phyloP scores from a whole-genome alignment of 2,329 filamentous ascomycete genomes.

The Trichoderma aggressivum region DNA sequence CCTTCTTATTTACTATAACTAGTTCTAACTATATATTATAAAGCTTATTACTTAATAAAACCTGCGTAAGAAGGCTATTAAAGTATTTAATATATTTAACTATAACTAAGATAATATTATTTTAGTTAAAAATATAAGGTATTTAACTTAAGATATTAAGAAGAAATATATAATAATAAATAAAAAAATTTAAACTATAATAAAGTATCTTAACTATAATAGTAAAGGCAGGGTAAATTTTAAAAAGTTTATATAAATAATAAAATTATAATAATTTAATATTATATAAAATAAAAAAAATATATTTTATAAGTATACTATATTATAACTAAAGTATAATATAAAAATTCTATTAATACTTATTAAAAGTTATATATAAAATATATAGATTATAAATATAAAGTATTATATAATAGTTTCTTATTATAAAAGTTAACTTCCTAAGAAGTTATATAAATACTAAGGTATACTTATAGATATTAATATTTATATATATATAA shows the following conservation, averaged over 20 bases:
- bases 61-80: conserved; percentile 83
- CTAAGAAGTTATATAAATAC: too few relatives aligned
- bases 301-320: too few relatives aligned
- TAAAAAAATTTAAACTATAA: conserved; percentile 90
- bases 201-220: conserved; percentile 95
- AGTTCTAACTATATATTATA: conserved; percentile 67
- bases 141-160: conserved; percentile 85
- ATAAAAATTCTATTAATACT: too few relatives aligned
- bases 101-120: conserved; percentile 88
- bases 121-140: conserved; percentile 78
- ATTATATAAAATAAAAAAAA: too few relatives aligned
- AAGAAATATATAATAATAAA: conserved; percentile 78
- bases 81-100: conserved; percentile 92
- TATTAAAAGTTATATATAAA: too few relatives aligned
- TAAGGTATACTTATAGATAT: too few relatives aligned
- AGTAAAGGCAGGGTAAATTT: conserved; percentile 76
- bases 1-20: conserved; percentile 51
- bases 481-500: too few relatives aligned
- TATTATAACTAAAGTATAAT: too few relatives aligned
- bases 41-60: conserved; percentile 77
- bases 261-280: conserved; percentile 31
- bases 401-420: too few relatives aligned
- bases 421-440: too few relatives aligned
- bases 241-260: conserved; percentile 66
- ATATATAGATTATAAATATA: too few relatives aligned